Conservation (phyloP, 1,284 basidiomycete species). For the Neonothopanus nambi region DNA sequence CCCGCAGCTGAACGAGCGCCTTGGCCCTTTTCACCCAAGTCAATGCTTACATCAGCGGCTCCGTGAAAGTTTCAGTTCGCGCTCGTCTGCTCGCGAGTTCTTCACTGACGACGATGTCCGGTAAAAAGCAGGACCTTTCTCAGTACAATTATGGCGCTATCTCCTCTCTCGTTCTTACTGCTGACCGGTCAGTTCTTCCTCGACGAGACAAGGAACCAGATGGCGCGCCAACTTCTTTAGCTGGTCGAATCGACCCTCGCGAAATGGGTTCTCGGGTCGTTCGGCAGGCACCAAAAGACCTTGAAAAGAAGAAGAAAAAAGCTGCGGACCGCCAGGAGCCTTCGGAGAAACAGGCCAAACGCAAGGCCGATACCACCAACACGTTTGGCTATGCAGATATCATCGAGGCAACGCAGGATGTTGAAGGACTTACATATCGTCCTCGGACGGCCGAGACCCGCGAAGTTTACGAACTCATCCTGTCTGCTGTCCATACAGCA, state of each 20-base stretch:
- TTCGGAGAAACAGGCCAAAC: conserved; percentile 55
- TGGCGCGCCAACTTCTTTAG: conserved; percentile 91
- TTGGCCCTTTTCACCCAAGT: too few relatives aligned
- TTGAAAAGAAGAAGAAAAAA: conserved; percentile 96
- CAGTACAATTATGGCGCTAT: conserved; percentile 91
- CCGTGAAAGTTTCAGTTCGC: not conserved
- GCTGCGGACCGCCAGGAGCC: conserved; percentile 50
- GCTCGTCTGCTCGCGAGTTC: not conserved
- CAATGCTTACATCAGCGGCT: not conserved
- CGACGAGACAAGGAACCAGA: conserved; percentile 93
- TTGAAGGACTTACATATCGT: conserved; percentile 91
- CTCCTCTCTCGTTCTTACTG: conserved; percentile 83
- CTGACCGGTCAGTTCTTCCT: conserved; percentile 73
- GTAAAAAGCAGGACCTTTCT: conserved; percentile 74
- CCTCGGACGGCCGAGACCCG: conserved; percentile 93
- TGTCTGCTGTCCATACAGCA: conserved; percentile 78
- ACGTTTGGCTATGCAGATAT: conserved; percentile 82
- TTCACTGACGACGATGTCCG: conserved; percentile 14
- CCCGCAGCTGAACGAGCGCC: too few relatives aligned
- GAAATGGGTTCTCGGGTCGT: conserved; percentile 94
- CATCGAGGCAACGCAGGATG: conserved; percentile 89
- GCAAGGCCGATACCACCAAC: conserved; percentile 52
- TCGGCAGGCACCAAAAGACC: conserved; percentile 83
- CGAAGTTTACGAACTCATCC: conserved; percentile 92
- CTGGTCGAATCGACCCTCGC: conserved; percentile 86